These are phyloP conservation scores for Dioscorea cayenensis DNA, from an alignment of 116 monocot species.

Conservation along the genomic window DNA sequence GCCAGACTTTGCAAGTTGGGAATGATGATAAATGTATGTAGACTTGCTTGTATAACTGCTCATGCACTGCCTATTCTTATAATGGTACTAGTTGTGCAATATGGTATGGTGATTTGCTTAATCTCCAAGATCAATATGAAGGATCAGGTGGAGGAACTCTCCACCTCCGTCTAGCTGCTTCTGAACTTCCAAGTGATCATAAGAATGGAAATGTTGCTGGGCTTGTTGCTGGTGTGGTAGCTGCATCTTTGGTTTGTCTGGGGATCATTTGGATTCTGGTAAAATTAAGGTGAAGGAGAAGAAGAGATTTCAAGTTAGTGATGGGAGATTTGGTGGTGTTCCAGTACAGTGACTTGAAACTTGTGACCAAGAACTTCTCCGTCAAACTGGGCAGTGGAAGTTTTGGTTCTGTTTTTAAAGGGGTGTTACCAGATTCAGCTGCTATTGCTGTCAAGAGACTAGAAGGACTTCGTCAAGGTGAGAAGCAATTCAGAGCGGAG, in stretches of 20 bases:
- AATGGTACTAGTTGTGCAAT: background rate
- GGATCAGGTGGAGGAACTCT: background rate
- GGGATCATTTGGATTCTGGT: too few relatives aligned
- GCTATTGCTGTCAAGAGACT: background rate
- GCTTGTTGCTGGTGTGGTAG: too few relatives aligned
- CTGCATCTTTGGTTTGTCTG: too few relatives aligned
- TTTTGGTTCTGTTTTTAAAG: background rate
- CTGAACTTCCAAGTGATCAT: background rate
- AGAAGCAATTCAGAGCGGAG: constrained; percentile 7
- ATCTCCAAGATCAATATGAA: too few relatives aligned
- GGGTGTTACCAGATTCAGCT: background rate
- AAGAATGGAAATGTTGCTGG: too few relatives aligned
- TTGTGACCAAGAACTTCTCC: constrained; percentile 20
- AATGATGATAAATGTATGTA: background rate
- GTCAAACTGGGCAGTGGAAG: constrained; percentile 8
- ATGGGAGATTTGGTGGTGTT: too few relatives aligned
- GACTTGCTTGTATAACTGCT: background rate
- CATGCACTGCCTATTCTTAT: background rate
- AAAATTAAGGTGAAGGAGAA: too few relatives aligned
- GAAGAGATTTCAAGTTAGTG: too few relatives aligned
- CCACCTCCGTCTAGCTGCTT: background rate
- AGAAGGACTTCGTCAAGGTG: background rate
- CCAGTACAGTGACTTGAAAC: too few relatives aligned
- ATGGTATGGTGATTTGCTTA: background rate
- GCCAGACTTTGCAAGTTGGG: background rate